A percentile compares a stretch with the other conserved stretches of the same genome.
phyloP scores from a whole-genome alignment of 345 rosid genomes.

The Durio zibethinus region DNA sequence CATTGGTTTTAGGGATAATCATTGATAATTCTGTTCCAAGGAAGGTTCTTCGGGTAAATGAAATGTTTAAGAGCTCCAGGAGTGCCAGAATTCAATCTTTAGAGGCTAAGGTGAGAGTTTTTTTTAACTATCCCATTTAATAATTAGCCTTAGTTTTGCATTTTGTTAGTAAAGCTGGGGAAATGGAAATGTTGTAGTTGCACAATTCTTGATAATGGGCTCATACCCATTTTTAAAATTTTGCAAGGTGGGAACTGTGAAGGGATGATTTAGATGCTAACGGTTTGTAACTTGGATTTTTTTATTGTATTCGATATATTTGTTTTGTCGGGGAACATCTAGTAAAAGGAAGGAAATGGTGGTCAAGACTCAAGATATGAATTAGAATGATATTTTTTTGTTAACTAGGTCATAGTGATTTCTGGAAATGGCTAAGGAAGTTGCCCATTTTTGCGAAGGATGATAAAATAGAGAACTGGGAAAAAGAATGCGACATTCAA shows the following conservation, averaged over 20 bases:
- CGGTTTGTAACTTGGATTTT: background rate
- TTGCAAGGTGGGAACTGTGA: slow-evolving; percentile 10
- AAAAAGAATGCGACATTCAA: background rate
- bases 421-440: background rate
- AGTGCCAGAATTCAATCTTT: slow-evolving; percentile 47
- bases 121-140: slow-evolving; percentile 3
- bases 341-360: background rate
- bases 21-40: slow-evolving; percentile 39
- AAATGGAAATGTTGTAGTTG: background rate
- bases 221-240: background rate
- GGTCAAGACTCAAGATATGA: background rate
- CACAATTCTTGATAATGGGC: background rate
- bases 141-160: background rate
- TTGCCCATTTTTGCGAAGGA: background rate
- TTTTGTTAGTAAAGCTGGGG: background rate
- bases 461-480: background rate
- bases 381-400: background rate
- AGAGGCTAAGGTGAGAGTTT: slow-evolving; percentile 54
- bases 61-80: slow-evolving; percentile 39
- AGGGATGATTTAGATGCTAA: background rate
- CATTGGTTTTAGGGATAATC: slow-evolving; percentile 27
- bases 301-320: background rate
- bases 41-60: slow-evolving; percentile 36
- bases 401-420: background rate
- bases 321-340: background rate